phyloP scores from a whole-genome alignment of 257 asterid genomes.

The Knoxia roxburghii region DNA sequence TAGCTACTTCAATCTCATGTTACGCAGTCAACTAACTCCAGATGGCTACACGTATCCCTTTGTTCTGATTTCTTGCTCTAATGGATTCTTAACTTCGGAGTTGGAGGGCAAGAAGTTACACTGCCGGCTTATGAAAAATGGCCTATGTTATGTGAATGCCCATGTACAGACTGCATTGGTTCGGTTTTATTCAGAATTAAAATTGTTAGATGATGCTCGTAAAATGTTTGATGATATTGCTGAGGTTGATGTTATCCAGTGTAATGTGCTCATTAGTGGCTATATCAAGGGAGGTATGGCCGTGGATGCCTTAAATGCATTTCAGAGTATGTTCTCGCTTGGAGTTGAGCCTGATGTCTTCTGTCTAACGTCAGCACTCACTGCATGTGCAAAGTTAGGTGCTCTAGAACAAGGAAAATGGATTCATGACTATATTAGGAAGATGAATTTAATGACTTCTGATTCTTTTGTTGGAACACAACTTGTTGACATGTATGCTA shows the following conservation, averaged over 20 bases:
- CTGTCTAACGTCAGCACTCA: constrained; percentile 53
- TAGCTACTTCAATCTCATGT: constrained; percentile 31
- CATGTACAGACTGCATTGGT: constrained; percentile 65
- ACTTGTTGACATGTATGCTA: constrained; percentile 78
- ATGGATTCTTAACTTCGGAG: constrained; percentile 27
- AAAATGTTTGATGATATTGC: constrained; percentile 46
- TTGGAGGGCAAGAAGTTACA: constrained; percentile 49
- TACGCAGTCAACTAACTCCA: constrained; percentile 34
- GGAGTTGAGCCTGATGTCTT: constrained; percentile 68
- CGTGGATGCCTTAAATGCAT: constrained; percentile 40
- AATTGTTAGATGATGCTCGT: constrained; percentile 41
- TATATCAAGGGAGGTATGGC: constrained; percentile 40
- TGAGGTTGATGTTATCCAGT: constrained; percentile 46
- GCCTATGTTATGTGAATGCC: constrained; percentile 33
- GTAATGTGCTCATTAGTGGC: constrained; percentile 75
- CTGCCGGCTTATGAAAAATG: constrained; percentile 47
- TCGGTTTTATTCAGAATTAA: constrained; percentile 46
- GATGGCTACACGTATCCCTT: constrained; percentile 69
- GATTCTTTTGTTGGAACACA: constrained; percentile 56
- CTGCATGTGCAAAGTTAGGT: constrained; percentile 48
- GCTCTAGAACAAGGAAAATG: constrained; percentile 57
- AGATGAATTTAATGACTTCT: constrained; percentile 29
- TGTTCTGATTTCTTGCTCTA: constrained; percentile 62
- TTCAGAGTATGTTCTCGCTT: constrained; percentile 39
- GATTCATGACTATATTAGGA: constrained; percentile 56